Base-by-base conservation (phyloP, 1,284 basidiomycete genomes). In the Anthracocystis walkeri region DNA sequence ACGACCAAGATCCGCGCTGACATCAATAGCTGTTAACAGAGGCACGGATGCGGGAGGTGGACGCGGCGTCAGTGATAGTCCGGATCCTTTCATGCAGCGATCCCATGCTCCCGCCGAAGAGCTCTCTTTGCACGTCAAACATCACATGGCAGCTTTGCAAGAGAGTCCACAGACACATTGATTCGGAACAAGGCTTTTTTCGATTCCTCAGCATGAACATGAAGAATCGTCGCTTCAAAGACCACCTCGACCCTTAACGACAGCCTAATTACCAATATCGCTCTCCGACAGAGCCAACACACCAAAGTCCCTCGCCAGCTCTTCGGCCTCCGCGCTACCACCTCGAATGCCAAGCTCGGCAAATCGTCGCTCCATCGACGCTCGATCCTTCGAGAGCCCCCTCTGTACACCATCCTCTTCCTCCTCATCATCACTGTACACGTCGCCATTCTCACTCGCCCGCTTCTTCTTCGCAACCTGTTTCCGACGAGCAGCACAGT, bases 61-160 rank as follows among this genome's bases (percentile, higher is more conserved):
- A 2, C 7, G 16, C 11, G 8, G 6, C 4, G 27, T 52, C n/a
- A 45, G 35, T 40, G 46, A 50, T 58, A 58, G 55, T 29, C 58
- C 62, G 21, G 59, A 62, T 33, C 44, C 54, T 4, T 65, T 61
- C 58, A 41, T 21, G 7, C 68, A 58, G 41, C 51, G 63, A 5
- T 58, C 63, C 4, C 27, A 41, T 23, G 50, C 51, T 20, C 57
- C 68, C 0, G 27, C 63, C 2, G 58, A 71, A 7, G 68, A 71
- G 46, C 68, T 71, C 25, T 65, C 63, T 12, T 27, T 54, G 44
- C 68, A 65, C 41, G 63, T 71, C 63, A 71, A 65, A 40, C 54
- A 65, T 35, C 68, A 65, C 3, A 71, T 71, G 63, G 68, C 68
- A 49, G 58, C 63, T 40, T 48, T 71, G 55, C 68, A 71, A 41